Base-by-base conservation (phyloP, 2,329 filamentous ascomycete genomes). In the Setomelanomma holmii region DNA sequence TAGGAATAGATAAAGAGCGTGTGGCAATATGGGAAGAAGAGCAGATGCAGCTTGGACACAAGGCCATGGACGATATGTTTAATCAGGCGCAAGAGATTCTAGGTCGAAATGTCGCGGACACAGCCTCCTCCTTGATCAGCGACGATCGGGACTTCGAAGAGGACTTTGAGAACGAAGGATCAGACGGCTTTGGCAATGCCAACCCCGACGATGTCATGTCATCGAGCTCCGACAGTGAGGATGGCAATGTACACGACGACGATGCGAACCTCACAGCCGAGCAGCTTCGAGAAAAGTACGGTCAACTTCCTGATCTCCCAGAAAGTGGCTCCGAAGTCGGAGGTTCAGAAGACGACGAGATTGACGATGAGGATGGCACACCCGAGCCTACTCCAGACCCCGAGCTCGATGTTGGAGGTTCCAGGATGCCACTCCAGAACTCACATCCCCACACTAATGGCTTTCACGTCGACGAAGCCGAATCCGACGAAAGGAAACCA, bases 21-120 rank as follows among this genome's bases (percentile, higher is more conserved):
- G 75, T 84, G 49, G 79, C 80, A 45, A 78, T 79, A 40, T 87
- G 84, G 79, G 84, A 87, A 66, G 82, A 84, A 56, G 82, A 88
- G 70, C 83, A 87, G 66, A 79, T 85, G 53, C 72, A 76, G 33
- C 71, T 78, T 34, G 79, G 79, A 41, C 80, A 81, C 75, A 87
- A 85, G 67, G 90, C 86, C 42, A 81, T 89, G 66, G 90, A 88
- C 64, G 86, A 88, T 76, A 89, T 86, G 63, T 87, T 90, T 64
- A 89, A 87, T 55, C 81, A 87, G 50, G 90, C 87, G 0, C 88
- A 89, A 55, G 39, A 72, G 51, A 74, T 72, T 35, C 56, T 74
- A 3, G 72, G 69, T 5, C 66, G 71, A 6, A 68, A 68, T 14
- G 60, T 60, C 27, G 61, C 67, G 6, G 73, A 72, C 42, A 71